These are phyloP conservation scores for Phialocephala sp. DNA, from an alignment of 2,329 filamentous ascomycete species.

Conservation along the genomic window DNA sequence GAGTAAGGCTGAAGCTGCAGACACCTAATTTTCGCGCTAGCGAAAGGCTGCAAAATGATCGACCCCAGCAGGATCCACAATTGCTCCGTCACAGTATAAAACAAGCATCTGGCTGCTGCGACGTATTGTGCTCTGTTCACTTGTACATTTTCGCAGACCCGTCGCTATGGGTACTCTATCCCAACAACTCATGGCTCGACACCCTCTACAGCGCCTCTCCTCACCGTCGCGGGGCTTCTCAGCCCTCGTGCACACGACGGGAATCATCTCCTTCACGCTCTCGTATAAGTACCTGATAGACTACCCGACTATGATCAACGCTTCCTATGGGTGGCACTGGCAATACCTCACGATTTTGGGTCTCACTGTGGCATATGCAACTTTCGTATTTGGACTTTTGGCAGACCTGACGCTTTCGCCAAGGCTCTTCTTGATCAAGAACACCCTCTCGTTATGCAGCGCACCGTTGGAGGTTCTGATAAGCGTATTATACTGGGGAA, in stretches of 20 bases:
- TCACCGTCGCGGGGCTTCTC: conserved; percentile 70
- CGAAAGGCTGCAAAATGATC: neutral
- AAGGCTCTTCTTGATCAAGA: conserved; percentile 69
- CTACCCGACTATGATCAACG: conserved; percentile 59
- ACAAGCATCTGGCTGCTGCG: neutral
- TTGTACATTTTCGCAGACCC: neutral
- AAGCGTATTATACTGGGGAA: conserved; percentile 74
- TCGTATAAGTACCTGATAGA: conserved; percentile 58
- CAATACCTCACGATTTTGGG: conserved; percentile 76
- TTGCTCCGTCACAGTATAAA: neutral
- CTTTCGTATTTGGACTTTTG: conserved; percentile 65
- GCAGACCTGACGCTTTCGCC: conserved; percentile 67
- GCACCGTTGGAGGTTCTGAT: conserved; percentile 75
- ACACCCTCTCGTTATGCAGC: conserved; percentile 66
- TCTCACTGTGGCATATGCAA: conserved; percentile 63
- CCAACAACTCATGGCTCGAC: conserved; percentile 48
- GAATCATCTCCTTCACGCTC: conserved; percentile 57
- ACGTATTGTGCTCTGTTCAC: conserved; percentile 1
- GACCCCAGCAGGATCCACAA: neutral
- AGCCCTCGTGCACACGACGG: conserved; percentile 63
- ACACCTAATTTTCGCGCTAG: neutral
- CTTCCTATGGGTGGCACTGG: conserved; percentile 60
- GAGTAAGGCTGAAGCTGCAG: conserved; percentile 2
- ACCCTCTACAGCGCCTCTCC: conserved; percentile 68
- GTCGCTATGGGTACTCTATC: conserved; percentile 27